These are phyloP conservation scores for Incumbomyces lentus DNA, from an alignment of 2,329 filamentous ascomycete genomes.

Conservation along the genomic window DNA sequence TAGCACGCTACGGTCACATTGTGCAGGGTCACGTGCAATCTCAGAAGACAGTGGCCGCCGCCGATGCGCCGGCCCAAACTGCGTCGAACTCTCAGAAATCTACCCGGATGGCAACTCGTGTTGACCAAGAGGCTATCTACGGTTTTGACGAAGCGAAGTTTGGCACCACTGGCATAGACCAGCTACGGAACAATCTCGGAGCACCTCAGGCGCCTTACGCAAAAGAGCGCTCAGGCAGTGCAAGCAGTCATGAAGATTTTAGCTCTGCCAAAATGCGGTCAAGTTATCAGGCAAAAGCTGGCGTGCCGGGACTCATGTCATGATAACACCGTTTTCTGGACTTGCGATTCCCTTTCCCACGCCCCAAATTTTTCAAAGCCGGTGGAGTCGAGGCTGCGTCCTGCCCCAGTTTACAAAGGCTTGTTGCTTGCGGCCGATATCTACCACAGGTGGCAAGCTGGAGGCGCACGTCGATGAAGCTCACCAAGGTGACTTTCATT, in stretches of 20 bases:
- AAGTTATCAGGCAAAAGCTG: slow-evolving; percentile 19
- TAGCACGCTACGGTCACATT: slow-evolving; percentile 84
- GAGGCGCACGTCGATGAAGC: no score
- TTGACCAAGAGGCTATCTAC: slow-evolving; percentile 77
- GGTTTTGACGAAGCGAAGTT: slow-evolving; percentile 66
- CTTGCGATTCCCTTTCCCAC: not conserved
- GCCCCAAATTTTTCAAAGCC: no score
- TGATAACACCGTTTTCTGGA: slow-evolving; percentile 7
- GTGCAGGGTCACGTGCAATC: slow-evolving; percentile 48
- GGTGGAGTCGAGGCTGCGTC: no score
- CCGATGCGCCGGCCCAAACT: slow-evolving; percentile 43
- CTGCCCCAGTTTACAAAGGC: no score
- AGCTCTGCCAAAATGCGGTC: slow-evolving; percentile 14
- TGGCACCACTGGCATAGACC: slow-evolving; percentile 68
- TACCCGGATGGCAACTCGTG: slow-evolving; percentile 46
- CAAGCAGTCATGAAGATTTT: slow-evolving; percentile 15
- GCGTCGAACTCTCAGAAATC: slow-evolving; percentile 31
- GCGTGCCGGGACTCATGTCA: slow-evolving; percentile 16
- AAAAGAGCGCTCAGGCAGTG: slow-evolving; percentile 17
- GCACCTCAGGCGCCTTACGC: slow-evolving; percentile 20
- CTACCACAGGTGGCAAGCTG: no score
- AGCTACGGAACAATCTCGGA: slow-evolving; percentile 24
- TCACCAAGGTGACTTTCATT: no score
- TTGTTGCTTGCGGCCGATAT: no score
- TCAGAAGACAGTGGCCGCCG: slow-evolving; percentile 42